These are phyloP conservation scores for Rhypophila decipiens DNA, from an alignment of 495 filamentous ascomycete species.

Conservation along the genomic window DNA sequence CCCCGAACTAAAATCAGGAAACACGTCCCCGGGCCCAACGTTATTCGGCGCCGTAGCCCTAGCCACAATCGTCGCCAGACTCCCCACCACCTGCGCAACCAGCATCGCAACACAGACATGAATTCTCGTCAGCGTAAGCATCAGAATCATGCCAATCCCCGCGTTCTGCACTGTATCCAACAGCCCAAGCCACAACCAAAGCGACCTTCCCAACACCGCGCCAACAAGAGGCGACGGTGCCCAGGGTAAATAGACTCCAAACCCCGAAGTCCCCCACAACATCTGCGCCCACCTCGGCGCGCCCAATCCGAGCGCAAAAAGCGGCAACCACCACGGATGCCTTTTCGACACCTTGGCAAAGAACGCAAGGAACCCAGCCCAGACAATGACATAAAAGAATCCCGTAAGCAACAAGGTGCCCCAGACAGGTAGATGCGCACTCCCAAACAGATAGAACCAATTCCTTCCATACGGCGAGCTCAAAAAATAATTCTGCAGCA, in stretches of 20 bases:
- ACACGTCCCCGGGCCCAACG: conserved; percentile 49
- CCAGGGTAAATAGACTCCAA: conserved; percentile 54
- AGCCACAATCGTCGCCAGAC: conserved; percentile 48
- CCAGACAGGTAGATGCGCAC: conserved; percentile 43
- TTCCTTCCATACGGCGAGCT: conserved; percentile 52
- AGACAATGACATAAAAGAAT: conserved; percentile 53
- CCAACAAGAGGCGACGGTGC: conserved; percentile 34
- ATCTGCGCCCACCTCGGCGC: conserved; percentile 57
- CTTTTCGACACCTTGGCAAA: conserved; percentile 43
- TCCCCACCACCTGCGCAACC: conserved; percentile 47
- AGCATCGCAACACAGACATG: conserved; percentile 49
- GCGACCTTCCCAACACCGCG: conserved; percentile 42
- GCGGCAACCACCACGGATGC: conserved; percentile 59
- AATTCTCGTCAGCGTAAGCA: conserved; percentile 52
- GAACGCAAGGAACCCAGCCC: conserved; percentile 39
- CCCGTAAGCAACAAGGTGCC: conserved; percentile 42
- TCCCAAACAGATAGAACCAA: conserved; percentile 52
- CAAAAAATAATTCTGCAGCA: conserved; percentile 60
- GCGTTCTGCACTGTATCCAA: conserved; percentile 52
- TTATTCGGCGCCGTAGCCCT: conserved; percentile 48
- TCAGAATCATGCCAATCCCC: conserved; percentile 54
- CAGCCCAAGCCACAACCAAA: conserved; percentile 60
- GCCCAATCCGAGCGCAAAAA: conserved; percentile 55
- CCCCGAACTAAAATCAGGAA: conserved; percentile 45
- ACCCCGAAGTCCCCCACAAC: conserved; percentile 49